Base-by-base conservation (phyloP, 2,329 filamentous ascomycete genomes). In the Pseudocercospora pini-densiflorae region DNA sequence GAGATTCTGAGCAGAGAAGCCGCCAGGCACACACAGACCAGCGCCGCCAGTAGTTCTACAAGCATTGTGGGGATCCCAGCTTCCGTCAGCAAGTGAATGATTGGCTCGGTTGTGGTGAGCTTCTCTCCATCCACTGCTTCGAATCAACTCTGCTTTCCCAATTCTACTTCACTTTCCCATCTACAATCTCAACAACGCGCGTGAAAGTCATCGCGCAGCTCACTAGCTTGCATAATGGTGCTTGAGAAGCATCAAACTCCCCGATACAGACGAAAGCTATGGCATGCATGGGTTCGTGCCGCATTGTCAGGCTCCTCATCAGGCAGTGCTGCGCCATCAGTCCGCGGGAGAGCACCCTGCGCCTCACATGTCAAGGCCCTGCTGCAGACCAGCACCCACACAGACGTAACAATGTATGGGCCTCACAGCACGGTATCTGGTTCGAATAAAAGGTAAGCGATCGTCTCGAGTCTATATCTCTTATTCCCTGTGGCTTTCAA, bases 371-470 rank as follows among this genome's bases (percentile, higher is more conserved):
- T 40, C 54, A 45, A 43, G 47, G 40, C 29, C 51, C 61, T 58
- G 61, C 33, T 33, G 53, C 61, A 63, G 57, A 58, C 54, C 54
- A 58, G 31, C 54, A 58, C 54, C 54, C 31, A 58, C 54, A 55
- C 16, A 27, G 14, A 55, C 51, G 51, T 55, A 40, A 58, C 54
- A 43, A 53, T 61, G 57, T 63, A 61, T 21, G 55, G 61, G 61
- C 64, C 64, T 59, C 64, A 61, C 63, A 27, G 27, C 10, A 12
- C 27, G 21, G 27, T 16, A 40, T 59, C 57, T 66, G 51, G 7
- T 57, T 49, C 33, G 24, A 47, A 62, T 66, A 63, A 57, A 66
- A 63, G 51, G 61, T 60, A 55, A 53, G 57, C 36, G 62, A 23
- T 29, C 57, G 43, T 58, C 59, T 53, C 36, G 54, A 23, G 21